Base-by-base conservation (phyloP, 2,329 filamentous ascomycete genomes). In the Shiraia bambusicola region DNA sequence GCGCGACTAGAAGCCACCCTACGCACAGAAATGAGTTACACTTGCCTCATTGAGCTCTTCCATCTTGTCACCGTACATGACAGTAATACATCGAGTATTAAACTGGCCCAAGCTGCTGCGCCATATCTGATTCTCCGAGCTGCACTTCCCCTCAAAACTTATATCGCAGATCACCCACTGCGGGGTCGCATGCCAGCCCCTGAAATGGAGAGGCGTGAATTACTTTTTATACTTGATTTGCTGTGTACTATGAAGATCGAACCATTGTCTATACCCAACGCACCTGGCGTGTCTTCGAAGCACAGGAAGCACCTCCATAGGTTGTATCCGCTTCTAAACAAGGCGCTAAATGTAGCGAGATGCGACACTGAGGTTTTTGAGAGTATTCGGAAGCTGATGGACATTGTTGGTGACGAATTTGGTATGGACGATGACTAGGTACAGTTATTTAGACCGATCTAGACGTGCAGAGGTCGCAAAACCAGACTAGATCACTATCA, bases 151-250 rank as follows among this genome's bases (percentile, higher is more conserved):
- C 71, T 97, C n/a, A 84, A 88, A 41, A 77, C 84, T 1, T 97
- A 95, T 63, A 84, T 94, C 32, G 87, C 90, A 3, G 93, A 98
- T 66, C 92, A 96, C 62, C 91, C 92, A 1, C 74, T 98, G 14
- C 55, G 93, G 11, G 91, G 93, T 0, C 80, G 84, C 35, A 93
- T 94, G 83, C 93, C 93, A 4, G 88, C 93, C 64, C 92, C 92
- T 0, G 75, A 88, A 4, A 84, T 82, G 7, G 88, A 95, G 60
- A 80, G 88, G 30, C 84, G 80, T 48, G 93, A 95, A 63, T 72
- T 98, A 9, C 64, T 87, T 4, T 86, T 87, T 58, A 76, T 91
- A 16, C 73, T 97, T 13, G 70, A 73, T 34, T 74, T 80, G 32
- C 73, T 95, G 25, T 79, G 87, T 1, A 74, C 76, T 13, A 72